Percentiles rank a stretch among this genome's conserved stretches.
These are phyloP conservation scores for Lichtheimia ramosa DNA, from an alignment of 371 early-diverging fungal genomes.

Conservation along the genomic window DNA sequence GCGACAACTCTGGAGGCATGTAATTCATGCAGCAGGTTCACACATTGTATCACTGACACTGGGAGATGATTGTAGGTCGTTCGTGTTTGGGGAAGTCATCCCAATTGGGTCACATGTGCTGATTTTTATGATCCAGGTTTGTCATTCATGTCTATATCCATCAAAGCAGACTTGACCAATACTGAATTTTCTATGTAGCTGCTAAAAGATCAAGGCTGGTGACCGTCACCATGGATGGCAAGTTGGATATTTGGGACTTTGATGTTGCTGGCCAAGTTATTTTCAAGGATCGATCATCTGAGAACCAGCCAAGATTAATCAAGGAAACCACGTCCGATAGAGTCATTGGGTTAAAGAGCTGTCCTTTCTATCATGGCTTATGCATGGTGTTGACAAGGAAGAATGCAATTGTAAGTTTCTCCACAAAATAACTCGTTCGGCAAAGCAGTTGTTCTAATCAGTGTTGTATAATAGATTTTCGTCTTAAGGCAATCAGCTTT, in stretches of 20 bases:
- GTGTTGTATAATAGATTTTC: slow-evolving; percentile 19
- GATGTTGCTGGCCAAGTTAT: slow-evolving; percentile 41
- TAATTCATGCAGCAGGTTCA: background rate
- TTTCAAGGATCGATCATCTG: slow-evolving; percentile 32
- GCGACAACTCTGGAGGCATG: slow-evolving; percentile 49
- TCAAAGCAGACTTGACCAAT: background rate
- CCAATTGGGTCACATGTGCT: slow-evolving; percentile 66
- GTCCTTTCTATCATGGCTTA: slow-evolving; percentile 18
- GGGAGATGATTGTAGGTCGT: slow-evolving; percentile 35
- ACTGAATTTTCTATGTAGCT: slow-evolving; percentile 10
- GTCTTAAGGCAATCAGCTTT: slow-evolving; percentile 19
- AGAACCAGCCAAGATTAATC: slow-evolving; percentile 16
- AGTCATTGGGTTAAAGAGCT: slow-evolving; percentile 26
- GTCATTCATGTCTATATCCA: background rate
- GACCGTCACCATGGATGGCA: slow-evolving; percentile 47
- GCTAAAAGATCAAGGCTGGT: slow-evolving; percentile 24
- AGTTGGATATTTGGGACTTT: slow-evolving; percentile 51
- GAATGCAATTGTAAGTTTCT: slow-evolving; percentile 28
- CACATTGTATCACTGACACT: too few relatives aligned
- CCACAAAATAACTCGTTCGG: too few relatives aligned
- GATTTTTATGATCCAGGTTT: slow-evolving; percentile 60
- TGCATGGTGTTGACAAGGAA: slow-evolving; percentile 34
- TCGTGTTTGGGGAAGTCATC: slow-evolving; percentile 68
- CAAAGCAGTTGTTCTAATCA: too few relatives aligned
- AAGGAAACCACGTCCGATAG: slow-evolving; percentile 18